phyloP scores from a whole-genome alignment of 257 asterid species.

The Solanum pimpinellifolium region DNA sequence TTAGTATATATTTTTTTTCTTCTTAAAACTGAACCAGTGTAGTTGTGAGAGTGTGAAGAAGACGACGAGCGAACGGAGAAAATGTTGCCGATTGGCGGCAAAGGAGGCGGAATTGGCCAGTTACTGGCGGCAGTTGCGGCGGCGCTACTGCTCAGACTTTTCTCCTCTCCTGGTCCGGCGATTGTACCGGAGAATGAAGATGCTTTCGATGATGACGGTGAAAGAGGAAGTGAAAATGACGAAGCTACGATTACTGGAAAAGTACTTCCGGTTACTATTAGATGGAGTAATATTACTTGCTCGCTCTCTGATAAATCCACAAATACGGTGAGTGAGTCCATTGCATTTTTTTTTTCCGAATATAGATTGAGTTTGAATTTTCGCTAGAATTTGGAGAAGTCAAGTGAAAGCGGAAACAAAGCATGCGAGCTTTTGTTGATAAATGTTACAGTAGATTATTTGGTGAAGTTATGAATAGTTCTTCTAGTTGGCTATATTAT shows the following conservation, averaged over 20 bases:
- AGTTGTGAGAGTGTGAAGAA: not conserved
- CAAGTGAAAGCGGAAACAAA: not conserved
- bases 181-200: constrained; percentile 30
- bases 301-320: constrained; percentile 66
- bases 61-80: not conserved
- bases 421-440: not conserved
- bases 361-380: not conserved
- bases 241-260: constrained; percentile 35
- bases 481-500: not conserved
- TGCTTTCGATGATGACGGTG: constrained; percentile 15
- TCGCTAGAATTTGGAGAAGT: not conserved
- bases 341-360: not conserved
- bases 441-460: not conserved
- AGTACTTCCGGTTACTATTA: constrained; percentile 57
- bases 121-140: constrained; percentile 80
- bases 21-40: not conserved
- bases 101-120: constrained; percentile 73
- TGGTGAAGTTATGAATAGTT: not conserved
- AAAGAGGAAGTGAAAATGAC: constrained; percentile 1
- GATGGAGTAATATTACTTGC: constrained; percentile 72
- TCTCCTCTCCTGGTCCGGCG: constrained; percentile 62
- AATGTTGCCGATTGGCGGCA: constrained; percentile 54
- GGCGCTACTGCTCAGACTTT: constrained; percentile 64
- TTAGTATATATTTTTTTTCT: not conserved
- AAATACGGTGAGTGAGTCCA: constrained; percentile 29